These are phyloP conservation scores for Aspergillus unguis DNA, from an alignment of 2,329 filamentous ascomycete genomes.

Conservation along the genomic window DNA sequence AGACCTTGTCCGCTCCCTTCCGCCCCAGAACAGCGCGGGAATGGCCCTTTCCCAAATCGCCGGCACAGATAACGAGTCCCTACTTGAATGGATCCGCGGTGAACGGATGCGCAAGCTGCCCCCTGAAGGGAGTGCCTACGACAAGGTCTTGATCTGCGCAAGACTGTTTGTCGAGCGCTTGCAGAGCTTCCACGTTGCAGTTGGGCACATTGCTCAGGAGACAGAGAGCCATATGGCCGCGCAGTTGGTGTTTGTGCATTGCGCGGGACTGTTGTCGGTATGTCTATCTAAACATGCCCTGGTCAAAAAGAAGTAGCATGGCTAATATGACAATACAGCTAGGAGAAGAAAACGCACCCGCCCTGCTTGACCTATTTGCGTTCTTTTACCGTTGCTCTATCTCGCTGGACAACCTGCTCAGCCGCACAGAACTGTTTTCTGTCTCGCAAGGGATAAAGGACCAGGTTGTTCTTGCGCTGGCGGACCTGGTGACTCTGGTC, in stretches of 20 bases:
- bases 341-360: conserved; percentile 46
- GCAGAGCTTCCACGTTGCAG: conserved; percentile 35
- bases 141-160: conserved; percentile 41
- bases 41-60: conserved; percentile 8
- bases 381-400: conserved; percentile 50
- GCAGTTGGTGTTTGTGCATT: conserved; percentile 49
- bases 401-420: conserved; percentile 42
- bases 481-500: conserved; percentile 34
- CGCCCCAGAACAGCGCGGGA: conserved; percentile 5
- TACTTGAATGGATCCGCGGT: conserved; percentile 36
- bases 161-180: conserved; percentile 38
- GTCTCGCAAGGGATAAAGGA: conserved; percentile 48
- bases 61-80: conserved; percentile 10
- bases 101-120: conserved; percentile 41
- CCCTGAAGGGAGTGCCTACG: conserved; percentile 40
- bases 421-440: conserved; percentile 47
- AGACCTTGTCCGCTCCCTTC: conserved; percentile 11
- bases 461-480: conserved; percentile 41
- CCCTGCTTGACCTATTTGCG: conserved; percentile 50
- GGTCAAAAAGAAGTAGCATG: neutral
- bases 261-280: conserved; percentile 48
- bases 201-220: conserved; percentile 32
- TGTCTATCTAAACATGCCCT: conserved; percentile 7
- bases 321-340: conserved; percentile 30
- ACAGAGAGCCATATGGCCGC: conserved; percentile 41